Base-by-base conservation (phyloP, 768 basidiomycete genomes). In the Hericium coralloides region DNA sequence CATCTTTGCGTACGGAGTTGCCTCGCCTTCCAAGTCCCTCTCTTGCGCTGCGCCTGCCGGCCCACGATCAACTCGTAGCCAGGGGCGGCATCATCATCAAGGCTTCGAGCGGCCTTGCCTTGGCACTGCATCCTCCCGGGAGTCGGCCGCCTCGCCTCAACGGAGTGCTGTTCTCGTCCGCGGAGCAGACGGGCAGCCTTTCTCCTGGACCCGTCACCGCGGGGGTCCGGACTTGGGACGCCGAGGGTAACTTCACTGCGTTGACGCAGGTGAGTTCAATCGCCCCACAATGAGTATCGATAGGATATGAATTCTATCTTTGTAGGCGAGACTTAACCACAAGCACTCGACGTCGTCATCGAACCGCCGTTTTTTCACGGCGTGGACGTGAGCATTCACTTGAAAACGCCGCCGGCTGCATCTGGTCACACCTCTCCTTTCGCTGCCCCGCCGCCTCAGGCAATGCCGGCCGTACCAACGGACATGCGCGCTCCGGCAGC, bases 121-220 rank as follows among this genome's bases (percentile, higher is more conserved):
- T n/a, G n/a, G n/a, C n/a, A n/a, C n/a, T n/a, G n/a, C n/a, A n/a
- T n/a, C n/a, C n/a, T n/a, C n/a, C n/a, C n/a, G n/a, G n/a, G n/a
- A n/a, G n/a, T n/a, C n/a, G n/a, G n/a, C n/a, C n/a, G n/a, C n/a
- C n/a, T n/a, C n/a, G n/a, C n/a, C n/a, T n/a, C n/a, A 80, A 80
- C 58, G 82, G 82, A 15, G 78, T 84, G 51, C 70, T 87, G 43
- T 69, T 83, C 55, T 79, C 79, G 18, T 72, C 81, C 14, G 76
- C 78, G 49, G 87, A 87, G 48, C 82, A 81, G 51, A 69, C 78
- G 25, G 71, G 79, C 18, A 76, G 79, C 58, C 82, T 87, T 67
- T 87, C 86, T 20, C 88, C 89, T 56, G 85, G 83, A 51, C 90
- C 89, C 38, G 80, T 89, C 59, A 92, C 89, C 57, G 89, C 89